Evolutionary conservation across 176 grass and related monocot genomes (phyloP).

Genomic region (Aegilops sharonensis): DNA sequence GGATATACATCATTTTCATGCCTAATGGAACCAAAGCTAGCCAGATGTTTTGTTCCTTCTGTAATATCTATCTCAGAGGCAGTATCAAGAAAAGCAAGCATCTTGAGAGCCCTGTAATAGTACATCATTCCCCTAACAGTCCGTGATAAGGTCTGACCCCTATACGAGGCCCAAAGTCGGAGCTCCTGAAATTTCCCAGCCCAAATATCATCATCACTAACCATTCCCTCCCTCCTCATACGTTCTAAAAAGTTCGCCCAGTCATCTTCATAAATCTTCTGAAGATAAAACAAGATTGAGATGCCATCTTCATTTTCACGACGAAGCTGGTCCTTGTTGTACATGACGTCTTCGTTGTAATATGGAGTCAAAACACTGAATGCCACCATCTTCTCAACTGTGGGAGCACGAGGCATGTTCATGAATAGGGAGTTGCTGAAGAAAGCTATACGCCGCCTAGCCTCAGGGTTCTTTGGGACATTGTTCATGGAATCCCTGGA

Average conservation of each 20-base stretch:
- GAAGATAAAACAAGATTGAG: constrained; percentile 94
- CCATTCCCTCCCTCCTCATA: constrained; percentile 83
- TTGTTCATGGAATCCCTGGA: constrained; percentile 91
- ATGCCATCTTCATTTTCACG: constrained; percentile 96
- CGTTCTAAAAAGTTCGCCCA: constrained; percentile 91
- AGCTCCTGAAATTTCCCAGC: constrained; percentile 65
- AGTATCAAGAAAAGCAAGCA: constrained; percentile 91
- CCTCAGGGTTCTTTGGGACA: constrained; percentile 87
- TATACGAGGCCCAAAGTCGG: constrained; percentile 95
- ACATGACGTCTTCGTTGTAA: constrained; percentile 90
- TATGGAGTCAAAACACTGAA: constrained; percentile 96
- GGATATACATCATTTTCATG: constrained; percentile 53
- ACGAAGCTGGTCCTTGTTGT: constrained; percentile 80
- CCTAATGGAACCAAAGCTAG: constrained; percentile 73
- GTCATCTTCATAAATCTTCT: constrained; percentile 97
- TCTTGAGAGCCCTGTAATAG: constrained; percentile 98
- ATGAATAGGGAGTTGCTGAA: constrained; percentile 99
- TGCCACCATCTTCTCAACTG: constrained; percentile 86
- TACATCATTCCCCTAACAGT: constrained; percentile 99
- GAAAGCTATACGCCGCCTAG: constrained; percentile 78
- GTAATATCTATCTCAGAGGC: constrained; percentile 89
- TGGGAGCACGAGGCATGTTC: constrained; percentile 95
- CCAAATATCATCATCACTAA: constrained; percentile 70
- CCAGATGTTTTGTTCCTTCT: constrained; percentile 69
- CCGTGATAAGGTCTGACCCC: constrained; percentile 82